These are phyloP conservation scores for Arachis stenosperma DNA, from an alignment of 306 rosid species.

Conservation along the genomic window DNA sequence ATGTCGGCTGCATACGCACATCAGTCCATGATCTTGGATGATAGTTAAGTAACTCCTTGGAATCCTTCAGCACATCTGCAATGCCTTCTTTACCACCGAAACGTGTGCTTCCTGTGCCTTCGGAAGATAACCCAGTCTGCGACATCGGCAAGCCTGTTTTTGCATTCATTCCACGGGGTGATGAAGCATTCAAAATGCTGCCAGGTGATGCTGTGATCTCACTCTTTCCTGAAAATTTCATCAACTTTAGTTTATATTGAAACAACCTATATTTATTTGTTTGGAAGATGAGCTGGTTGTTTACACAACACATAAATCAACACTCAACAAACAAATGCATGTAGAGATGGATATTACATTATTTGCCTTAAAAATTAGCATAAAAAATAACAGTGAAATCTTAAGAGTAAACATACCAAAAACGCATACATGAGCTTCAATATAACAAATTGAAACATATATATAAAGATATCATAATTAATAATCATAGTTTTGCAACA, in stretches of 20 bases:
- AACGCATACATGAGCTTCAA: conserved; percentile 3
- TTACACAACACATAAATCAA: conserved; percentile 28
- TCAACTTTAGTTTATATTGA: conserved; percentile 31
- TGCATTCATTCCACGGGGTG: conserved; percentile 43
- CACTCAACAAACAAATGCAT: conserved; percentile 18
- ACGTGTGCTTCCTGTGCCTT: conserved; percentile 40
- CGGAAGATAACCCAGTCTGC: conserved; percentile 45
- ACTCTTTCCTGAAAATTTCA: conserved; percentile 51
- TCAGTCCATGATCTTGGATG: conserved; percentile 57
- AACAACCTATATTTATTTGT: conserved; percentile 28
- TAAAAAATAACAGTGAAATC: conserved; percentile 19
- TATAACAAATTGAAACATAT: conserved; percentile 28
- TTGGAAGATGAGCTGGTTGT: conserved; percentile 27
- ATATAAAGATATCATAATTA: conserved; percentile 25
- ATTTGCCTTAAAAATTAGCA: conserved; percentile 20
- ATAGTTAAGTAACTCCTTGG: conserved; percentile 51
- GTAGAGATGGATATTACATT: conserved; percentile 14
- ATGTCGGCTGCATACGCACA: conserved; percentile 49
- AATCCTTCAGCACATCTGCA: conserved; percentile 46
- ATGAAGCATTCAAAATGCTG: conserved; percentile 51
- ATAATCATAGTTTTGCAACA: conserved; percentile 28
- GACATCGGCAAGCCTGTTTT: conserved; percentile 50
- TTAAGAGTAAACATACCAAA: conserved; percentile 2
- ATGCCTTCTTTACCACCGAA: conserved; percentile 51
- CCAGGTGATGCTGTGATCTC: conserved; percentile 54